Evolutionary conservation across 139 green algal species (phyloP), one percentile per base, ranked within the genome.

Genomic region (Chlamydomonas sphaeroides): DNA sequence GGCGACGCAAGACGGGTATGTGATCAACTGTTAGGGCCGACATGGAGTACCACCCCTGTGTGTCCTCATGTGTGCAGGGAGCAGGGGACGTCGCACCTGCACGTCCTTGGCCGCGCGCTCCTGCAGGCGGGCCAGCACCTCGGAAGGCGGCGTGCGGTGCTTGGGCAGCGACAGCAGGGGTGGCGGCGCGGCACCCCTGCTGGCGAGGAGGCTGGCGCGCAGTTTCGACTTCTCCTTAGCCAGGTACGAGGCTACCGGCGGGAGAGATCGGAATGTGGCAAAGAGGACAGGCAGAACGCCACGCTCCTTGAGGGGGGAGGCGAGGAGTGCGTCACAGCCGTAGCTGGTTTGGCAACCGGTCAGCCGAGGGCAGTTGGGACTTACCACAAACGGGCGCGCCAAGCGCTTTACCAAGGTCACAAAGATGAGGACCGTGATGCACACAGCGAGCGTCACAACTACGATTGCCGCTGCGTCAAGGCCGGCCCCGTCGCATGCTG

Each of bases 151-250:
- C 2, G 65, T 68, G 32, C 48, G 26, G 3, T 3, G 30, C 11
- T 0, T 3, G 7, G 77, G 77, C 33, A 84, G 36, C 23, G 35
- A 18, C 33, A 38, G 62, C 28, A 85, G 48, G 25, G 23, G 68
- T 7, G 39, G 30, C 23, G 2, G 42, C 32, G 20, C 6, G 14
- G 7, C 33, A 39, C 17, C 61, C 33, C 71, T 51, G 8, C 61
- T 59, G 6, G 63, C 23, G 25, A 86, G 49, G 2, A 86, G 45
- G 7, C 51, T 28, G 2, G 42, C 51, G 14, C 36, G 62, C 11
- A 82, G 21, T 65, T 86, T 82, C 3, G 71, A 71, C 23, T 86
- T 86, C 65, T 86, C 71, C 33, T 65, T 23, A 11, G 30, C 35
- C 17, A 79, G 73, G 35, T 66, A 28, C 25, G 48, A 32, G 0